Evolutionary conservation across 2,329 filamentous ascomycete genomes (phyloP).

Genomic region (Oidium heveae): DNA sequence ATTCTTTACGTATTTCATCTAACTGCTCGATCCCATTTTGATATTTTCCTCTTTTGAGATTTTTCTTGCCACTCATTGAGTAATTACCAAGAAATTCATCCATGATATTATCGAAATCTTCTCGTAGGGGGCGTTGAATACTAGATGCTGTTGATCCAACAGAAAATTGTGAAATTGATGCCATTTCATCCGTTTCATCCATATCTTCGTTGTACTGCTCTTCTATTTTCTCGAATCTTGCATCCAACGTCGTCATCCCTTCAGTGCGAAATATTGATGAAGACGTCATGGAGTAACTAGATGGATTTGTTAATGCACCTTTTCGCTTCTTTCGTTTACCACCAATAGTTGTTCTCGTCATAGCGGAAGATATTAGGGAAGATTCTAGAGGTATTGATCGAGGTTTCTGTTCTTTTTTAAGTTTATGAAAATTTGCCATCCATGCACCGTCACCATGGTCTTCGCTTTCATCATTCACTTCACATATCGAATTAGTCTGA

Average conservation of each 20-base stretch:
- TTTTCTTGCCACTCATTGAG: conserved; percentile 44
- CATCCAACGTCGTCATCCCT: conserved; percentile 61
- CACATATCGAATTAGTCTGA: conserved; percentile 15
- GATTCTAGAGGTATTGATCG: conserved; percentile 16
- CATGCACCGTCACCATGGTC: conserved; percentile 52
- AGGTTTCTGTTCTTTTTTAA: conserved; percentile 58
- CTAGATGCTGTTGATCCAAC: conserved; percentile 39
- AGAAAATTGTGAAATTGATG: conserved; percentile 33
- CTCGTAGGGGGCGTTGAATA: conserved; percentile 39
- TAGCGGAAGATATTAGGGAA: conserved; percentile 37
- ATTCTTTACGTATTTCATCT: conserved; percentile 60
- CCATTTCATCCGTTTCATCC: conserved; percentile 23
- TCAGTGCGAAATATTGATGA: conserved; percentile 73
- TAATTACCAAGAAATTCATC: conserved; percentile 73
- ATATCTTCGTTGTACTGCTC: conserved; percentile 47
- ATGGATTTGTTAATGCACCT: conserved; percentile 70
- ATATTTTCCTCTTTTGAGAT: conserved; percentile 55
- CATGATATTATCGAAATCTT: conserved; percentile 73
- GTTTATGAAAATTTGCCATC: conserved; percentile 81
- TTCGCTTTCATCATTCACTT: conserved; percentile 24
- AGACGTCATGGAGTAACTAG: conserved; percentile 76
- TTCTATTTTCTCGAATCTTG: conserved; percentile 76
- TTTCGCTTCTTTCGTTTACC: conserved; percentile 84
- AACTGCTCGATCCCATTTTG: conserved; percentile 68
- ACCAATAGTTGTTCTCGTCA: conserved; percentile 54